Base-by-base conservation (phyloP, 768 basidiomycete genomes). In the Amanita jacksonii region DNA sequence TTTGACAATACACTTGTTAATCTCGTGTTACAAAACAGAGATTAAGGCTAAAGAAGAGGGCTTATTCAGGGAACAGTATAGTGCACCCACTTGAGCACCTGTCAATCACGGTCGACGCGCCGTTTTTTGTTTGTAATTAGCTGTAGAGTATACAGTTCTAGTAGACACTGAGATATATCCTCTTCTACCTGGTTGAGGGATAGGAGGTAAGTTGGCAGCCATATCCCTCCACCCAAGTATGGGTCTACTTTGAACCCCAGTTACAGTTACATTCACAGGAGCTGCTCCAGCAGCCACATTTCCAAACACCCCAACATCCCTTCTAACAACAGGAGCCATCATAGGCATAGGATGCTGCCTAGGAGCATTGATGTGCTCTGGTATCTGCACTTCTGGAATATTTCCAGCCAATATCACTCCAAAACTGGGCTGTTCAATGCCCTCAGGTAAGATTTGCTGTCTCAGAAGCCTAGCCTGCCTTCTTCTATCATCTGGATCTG, bases 11-110 rank as follows among this genome's bases (percentile, higher is more conserved):
- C n/a, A n/a, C n/a, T 32, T 15, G n/a, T 27, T 13, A 5, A 10
- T 32, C 32, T 34, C 35, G 13, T 24, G 32, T 4, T 41, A 38
- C 24, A 36, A 4, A 3, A 37, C 55, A 83, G 81, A 84, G 61
- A 83, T 85, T 55, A 83, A 81, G 55, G 81, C 81, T 0, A 71
- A 72, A 20, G 73, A 81, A 47, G 75, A 76, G 51, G 67, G 67
- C 0, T 5, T 77, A 22, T 67, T 72, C 47, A 67, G 63, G 13
- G 50, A 38, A 23, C 51, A 59, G 4, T 62, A 62, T 41, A 38
- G 36, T n/a, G n/a, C n/a, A n/a, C n/a, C n/a, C n/a, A n/a, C n/a
- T n/a, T n/a, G n/a, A n/a, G n/a, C n/a, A n/a, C n/a, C n/a, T n/a
- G n/a, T n/a, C n/a, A n/a, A n/a, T n/a, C n/a, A n/a, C n/a, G n/a